phyloP scores from a whole-genome alignment of 2,329 filamentous ascomycete genomes.

The Epichloe gansuensis region DNA sequence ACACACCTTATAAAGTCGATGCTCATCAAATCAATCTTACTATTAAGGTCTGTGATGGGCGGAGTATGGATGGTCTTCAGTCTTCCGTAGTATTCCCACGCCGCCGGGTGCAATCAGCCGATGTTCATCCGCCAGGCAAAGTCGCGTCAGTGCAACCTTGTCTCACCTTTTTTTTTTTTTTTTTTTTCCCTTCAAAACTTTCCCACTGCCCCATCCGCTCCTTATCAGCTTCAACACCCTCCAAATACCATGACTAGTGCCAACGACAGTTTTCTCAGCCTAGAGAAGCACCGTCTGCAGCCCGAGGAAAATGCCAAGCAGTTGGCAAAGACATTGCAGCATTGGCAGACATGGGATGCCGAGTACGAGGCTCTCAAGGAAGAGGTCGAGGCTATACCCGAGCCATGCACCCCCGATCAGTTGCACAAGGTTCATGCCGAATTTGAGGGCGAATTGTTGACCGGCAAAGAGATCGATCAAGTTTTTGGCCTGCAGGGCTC shows the following conservation, averaged over 20 bases:
- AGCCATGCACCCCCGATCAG: constrained; percentile 32
- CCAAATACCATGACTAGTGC: constrained; percentile 23
- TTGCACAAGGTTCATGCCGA: constrained; percentile 45
- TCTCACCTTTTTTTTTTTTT: neutral
- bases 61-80: too few relatives aligned
- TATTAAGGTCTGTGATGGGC: too few relatives aligned
- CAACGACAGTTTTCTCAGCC: constrained; percentile 46
- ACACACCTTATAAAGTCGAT: too few relatives aligned
- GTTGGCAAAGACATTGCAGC: constrained; percentile 62
- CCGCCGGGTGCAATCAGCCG: constrained; percentile 11
- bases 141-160: neutral
- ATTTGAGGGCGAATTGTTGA: constrained; percentile 52
- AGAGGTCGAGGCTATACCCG: constrained; percentile 51
- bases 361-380: constrained; percentile 87
- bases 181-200: neutral
- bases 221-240: neutral
- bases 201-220: neutral
- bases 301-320: constrained; percentile 63
- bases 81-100: too few relatives aligned
- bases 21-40: too few relatives aligned
- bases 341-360: constrained; percentile 85
- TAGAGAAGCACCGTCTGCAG: constrained; percentile 62
- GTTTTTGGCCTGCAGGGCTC: constrained; percentile 24
- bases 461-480: constrained; percentile 41
- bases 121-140: constrained; percentile 11